These are phyloP conservation scores for Zoysia matrella DNA, from an alignment of 202 grass and related monocot species.

Conservation along the genomic window DNA sequence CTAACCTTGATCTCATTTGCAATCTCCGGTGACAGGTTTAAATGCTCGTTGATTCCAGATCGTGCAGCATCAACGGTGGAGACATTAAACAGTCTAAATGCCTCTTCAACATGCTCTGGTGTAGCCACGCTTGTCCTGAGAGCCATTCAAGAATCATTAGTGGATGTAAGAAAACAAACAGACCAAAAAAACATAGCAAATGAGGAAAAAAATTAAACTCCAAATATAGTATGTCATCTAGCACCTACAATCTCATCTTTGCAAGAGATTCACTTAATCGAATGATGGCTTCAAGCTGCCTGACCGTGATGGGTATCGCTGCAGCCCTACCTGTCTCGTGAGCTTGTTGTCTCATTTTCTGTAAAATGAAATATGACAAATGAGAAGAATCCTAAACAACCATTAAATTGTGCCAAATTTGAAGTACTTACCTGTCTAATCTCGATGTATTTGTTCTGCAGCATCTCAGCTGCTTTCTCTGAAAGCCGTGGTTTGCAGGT, in stretches of 20 bases:
- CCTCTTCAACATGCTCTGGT: conserved; percentile 93
- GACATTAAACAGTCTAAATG: conserved; percentile 90
- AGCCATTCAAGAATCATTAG: conserved; percentile 26
- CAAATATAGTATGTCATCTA: conserved; percentile 18
- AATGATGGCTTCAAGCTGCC: conserved; percentile 98
- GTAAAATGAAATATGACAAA: conserved; percentile 17
- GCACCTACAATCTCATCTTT: conserved; percentile 93
- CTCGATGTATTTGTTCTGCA: conserved; percentile 98
- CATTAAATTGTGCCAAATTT: conserved; percentile 4
- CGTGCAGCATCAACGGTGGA: conserved; percentile 91
- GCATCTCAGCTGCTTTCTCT: conserved; percentile 91
- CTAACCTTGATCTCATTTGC: conserved; percentile 96
- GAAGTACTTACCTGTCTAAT: conserved; percentile 75
- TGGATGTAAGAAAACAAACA: neutral
- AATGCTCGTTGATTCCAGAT: conserved; percentile 96
- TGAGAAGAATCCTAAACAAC: neutral
- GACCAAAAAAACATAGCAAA: neutral
- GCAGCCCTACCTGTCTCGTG: conserved; percentile 82
- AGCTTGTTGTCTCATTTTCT: conserved; percentile 99
- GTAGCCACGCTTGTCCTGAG: conserved; percentile 81
- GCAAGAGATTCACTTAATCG: conserved; percentile 98
- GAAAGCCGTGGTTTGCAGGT: conserved; percentile 84
- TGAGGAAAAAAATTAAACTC: neutral
- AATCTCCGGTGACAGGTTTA: conserved; percentile 94
- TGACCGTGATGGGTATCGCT: conserved; percentile 94